Conservation (phyloP, 2,329 filamentous ascomycete genomes). For the Fusarium robinianum region DNA sequence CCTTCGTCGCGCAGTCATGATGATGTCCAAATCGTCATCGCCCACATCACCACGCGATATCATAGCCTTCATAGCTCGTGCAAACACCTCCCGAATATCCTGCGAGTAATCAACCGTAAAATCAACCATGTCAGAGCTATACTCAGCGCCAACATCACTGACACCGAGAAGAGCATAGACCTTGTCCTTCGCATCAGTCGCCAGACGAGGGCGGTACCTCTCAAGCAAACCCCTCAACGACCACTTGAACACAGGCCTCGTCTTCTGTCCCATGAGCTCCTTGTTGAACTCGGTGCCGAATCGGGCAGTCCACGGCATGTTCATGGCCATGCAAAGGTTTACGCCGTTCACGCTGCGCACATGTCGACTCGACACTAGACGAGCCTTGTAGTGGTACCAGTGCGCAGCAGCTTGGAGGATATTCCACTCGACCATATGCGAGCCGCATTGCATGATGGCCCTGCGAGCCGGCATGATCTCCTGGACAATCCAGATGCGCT, state of each 20-base stretch:
- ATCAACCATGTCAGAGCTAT: neutral
- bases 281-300: constrained; percentile 13
- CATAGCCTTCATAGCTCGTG: constrained; percentile 18
- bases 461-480: constrained; percentile 30
- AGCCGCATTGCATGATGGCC: constrained; percentile 19
- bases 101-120: constrained; percentile 20
- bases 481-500: constrained; percentile 31
- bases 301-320: constrained; percentile 17
- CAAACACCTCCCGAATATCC: constrained; percentile 16
- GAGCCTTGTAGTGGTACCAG: constrained; percentile 23
- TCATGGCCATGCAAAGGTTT: constrained; percentile 15
- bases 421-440: constrained; percentile 14
- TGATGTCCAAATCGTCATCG: constrained; percentile 10
- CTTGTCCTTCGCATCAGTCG: constrained; percentile 24
- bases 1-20: constrained; percentile 23
- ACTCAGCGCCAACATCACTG: constrained; percentile 12
- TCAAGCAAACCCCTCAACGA: constrained; percentile 17
- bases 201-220: constrained; percentile 16
- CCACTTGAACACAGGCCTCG: constrained; percentile 19
- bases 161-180: constrained; percentile 23
- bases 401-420: constrained; percentile 20
- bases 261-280: constrained; percentile 5
- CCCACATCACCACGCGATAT: constrained; percentile 3
- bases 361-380: constrained; percentile 1
- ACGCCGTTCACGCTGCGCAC: constrained; percentile 12